phyloP scores from a whole-genome alignment of 257 asterid species.

The Solanum paucissectum region DNA sequence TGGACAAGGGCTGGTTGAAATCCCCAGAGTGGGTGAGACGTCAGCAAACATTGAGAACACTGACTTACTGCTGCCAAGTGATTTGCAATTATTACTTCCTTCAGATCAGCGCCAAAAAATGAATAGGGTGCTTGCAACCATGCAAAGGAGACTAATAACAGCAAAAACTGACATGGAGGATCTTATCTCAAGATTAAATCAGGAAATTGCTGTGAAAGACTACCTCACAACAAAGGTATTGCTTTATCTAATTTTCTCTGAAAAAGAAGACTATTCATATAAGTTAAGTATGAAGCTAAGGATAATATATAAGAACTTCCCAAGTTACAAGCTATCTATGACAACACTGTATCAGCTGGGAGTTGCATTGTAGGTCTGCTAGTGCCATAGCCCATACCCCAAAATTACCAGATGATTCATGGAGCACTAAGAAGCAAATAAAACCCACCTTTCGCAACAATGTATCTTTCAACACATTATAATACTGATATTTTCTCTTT shows the following conservation, averaged over 20 bases:
- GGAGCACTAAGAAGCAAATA: neutral
- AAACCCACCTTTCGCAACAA: neutral
- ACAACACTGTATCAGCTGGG: neutral
- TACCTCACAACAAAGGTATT: slow-evolving; percentile 86
- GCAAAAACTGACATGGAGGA: slow-evolving; percentile 98
- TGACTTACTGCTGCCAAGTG: slow-evolving; percentile 52
- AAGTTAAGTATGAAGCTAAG: neutral
- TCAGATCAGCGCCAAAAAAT: slow-evolving; percentile 76
- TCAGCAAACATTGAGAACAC: slow-evolving; percentile 29
- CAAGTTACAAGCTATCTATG: neutral
- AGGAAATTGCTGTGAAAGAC: slow-evolving; percentile 88
- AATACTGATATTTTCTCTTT: neutral
- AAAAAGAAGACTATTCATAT: neutral
- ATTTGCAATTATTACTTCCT: slow-evolving; percentile 60
- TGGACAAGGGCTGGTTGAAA: slow-evolving; percentile 37
- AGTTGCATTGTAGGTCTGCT: neutral
- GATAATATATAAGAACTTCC: neutral
- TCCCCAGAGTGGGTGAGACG: slow-evolving; percentile 33
- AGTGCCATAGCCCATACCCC: neutral
- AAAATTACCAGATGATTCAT: neutral
- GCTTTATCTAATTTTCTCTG: neutral
- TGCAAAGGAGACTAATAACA: slow-evolving; percentile 69
- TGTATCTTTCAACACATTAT: neutral
- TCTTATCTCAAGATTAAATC: slow-evolving; percentile 90
- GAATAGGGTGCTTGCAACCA: slow-evolving; percentile 54